Base-by-base conservation (phyloP, 805 yeast species). In the Saccharomycopsis synnaedendra region DNA sequence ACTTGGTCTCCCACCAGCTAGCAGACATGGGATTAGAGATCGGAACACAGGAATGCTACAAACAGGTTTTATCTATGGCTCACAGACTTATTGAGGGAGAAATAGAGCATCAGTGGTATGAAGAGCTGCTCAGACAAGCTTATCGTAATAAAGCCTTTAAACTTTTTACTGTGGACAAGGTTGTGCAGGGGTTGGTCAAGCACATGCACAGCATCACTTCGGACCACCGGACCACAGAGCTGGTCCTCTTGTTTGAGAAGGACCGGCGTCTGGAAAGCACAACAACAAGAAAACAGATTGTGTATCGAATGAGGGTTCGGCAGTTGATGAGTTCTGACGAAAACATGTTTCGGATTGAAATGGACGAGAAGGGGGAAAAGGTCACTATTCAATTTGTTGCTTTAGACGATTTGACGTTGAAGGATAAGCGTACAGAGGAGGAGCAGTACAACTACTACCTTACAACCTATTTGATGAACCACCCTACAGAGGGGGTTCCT, bases 401-500 rank as follows among this genome's bases (percentile, higher is more conserved):
- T 6, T 69, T 86, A 41, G 96, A 87, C 58, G 97, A 90, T 60
- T 68, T 89, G 57, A 89, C 97, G 0, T 72, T 89, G 59, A 81
- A 81, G 50, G 85, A 85, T 54, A 70, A 74, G 7, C 69, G 71
- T 56, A 74, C 80, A 28, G 76, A 79, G 3, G 90, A 85, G 56
- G 94, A 86, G 54, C 77, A 76, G 58, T 93, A 96, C 84, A 89
- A 87, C 61, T 90, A 93, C 67, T 93, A 93, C 60, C 74, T 93
- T 44, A 90, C 97, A 0, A 85, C 95, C 40, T 93, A 84, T 63
- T 76, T 89, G 40, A 83, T 93, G 85, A 83, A 95, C 3, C 95
- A 87, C 58, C 97, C 98, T 37, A 93, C 99, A 2, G 99, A 93
- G 64, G 97, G 97, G 32, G 83, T 93, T 11, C 80, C 87, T 11